These are phyloP conservation scores for Cyanophora paradoxa DNA, from an alignment of 78 protist species.

Conservation along the genomic window DNA sequence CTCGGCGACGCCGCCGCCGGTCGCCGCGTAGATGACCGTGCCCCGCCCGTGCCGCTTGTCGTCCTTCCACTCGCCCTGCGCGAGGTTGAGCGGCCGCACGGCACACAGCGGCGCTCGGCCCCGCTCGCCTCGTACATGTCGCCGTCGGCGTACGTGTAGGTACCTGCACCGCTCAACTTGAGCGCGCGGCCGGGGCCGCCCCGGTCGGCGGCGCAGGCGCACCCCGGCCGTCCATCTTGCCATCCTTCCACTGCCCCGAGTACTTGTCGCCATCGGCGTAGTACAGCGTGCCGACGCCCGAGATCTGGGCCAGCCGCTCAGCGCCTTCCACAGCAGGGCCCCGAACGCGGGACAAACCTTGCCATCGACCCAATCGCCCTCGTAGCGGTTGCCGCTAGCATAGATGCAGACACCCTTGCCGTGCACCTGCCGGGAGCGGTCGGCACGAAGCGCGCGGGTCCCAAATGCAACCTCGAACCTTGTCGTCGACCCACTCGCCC, in stretches of 20 bases:
- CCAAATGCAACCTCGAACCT: no score
- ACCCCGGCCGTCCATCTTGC: constrained; percentile 41
- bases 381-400: constrained; percentile 34
- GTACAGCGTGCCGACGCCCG: constrained; percentile 32
- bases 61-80: constrained; percentile 52
- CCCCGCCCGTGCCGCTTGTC: constrained; percentile 27
- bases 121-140: constrained; percentile 9
- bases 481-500: constrained; percentile 43
- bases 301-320: no score
- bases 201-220: constrained; percentile 15
- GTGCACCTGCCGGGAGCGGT: constrained; percentile 23
- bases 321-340: no score
- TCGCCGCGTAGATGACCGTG: constrained; percentile 17
- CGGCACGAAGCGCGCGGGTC: no score
- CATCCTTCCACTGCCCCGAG: constrained; percentile 46
- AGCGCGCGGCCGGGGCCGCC: background rate
- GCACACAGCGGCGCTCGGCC: no score
- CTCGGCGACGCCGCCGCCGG: constrained; percentile 20
- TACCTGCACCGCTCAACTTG: background rate
- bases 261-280: constrained; percentile 51
- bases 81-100: no score
- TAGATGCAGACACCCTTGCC: constrained; percentile 30
- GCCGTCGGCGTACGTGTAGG: constrained; percentile 33
- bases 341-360: no score
- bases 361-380: constrained; percentile 50